phyloP scores from a whole-genome alignment of 1,284 basidiomycete genomes.

The Naganishia cerealis region DNA sequence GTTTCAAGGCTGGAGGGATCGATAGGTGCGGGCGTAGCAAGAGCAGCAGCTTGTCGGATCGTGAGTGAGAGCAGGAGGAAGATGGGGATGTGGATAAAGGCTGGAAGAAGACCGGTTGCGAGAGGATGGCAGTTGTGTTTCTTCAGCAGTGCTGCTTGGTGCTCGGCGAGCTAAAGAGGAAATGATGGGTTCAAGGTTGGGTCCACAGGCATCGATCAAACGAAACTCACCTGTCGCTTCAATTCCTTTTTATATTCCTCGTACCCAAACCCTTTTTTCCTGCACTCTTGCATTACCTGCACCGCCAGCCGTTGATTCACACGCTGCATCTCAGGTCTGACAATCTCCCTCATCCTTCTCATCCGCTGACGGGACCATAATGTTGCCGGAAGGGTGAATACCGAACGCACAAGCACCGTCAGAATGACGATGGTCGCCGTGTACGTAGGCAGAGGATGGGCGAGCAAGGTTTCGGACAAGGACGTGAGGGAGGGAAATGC shows the following conservation, averaged over 20 bases:
- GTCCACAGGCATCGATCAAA: not conserved
- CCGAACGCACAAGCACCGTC: conserved; percentile 54
- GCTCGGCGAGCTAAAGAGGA: conserved; percentile 43
- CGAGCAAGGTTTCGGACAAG: conserved; percentile 40
- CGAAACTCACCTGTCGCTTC: conserved; percentile 61
- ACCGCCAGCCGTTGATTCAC: conserved; percentile 52
- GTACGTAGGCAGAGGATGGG: conserved; percentile 46
- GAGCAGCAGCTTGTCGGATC: conserved; percentile 46
- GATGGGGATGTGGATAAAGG: conserved; percentile 53
- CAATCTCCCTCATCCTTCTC: conserved; percentile 47
- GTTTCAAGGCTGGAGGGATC: conserved; percentile 7
- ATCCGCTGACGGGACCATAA: conserved; percentile 56
- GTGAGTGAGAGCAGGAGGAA: conserved; percentile 51
- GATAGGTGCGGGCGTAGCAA: conserved; percentile 21
- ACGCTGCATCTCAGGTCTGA: conserved; percentile 54
- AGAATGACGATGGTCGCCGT: conserved; percentile 55
- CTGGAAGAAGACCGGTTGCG: conserved; percentile 48
- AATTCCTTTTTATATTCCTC: conserved; percentile 63
- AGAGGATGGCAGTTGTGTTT: conserved; percentile 49
- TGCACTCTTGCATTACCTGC: conserved; percentile 45
- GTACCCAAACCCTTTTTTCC: conserved; percentile 50
- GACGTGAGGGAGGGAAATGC: conserved; percentile 35
- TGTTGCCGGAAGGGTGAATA: conserved; percentile 56
- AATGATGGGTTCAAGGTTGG: not conserved
- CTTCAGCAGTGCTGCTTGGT: conserved; percentile 46